Evolutionary conservation across 2,329 filamentous ascomycete species (phyloP).

Genomic region (Pseudogymnoascus sp.): DNA sequence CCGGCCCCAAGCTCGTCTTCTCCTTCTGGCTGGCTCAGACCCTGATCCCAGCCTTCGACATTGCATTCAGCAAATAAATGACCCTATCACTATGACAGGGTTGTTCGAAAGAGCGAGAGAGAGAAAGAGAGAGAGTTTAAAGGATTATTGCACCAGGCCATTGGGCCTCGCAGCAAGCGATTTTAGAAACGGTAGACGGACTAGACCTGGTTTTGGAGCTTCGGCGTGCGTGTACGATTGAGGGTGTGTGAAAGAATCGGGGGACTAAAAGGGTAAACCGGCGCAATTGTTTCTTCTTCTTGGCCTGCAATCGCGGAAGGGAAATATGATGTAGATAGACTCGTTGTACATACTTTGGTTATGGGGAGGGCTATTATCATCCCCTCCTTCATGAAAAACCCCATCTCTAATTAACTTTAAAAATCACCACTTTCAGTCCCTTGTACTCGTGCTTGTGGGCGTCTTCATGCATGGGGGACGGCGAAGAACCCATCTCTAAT

Average conservation of each 20-base stretch:
- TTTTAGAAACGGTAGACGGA: conserved; percentile 2
- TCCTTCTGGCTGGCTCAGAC: conserved; percentile 99
- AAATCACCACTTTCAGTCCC: no score
- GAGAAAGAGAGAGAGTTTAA: neutral
- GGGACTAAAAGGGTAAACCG: neutral
- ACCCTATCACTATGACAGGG: neutral
- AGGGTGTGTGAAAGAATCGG: neutral
- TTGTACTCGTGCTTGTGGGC: neutral
- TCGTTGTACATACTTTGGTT: conserved; percentile 9
- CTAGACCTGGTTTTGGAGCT: conserved; percentile 9
- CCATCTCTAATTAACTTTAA: neutral
- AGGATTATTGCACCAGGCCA: neutral
- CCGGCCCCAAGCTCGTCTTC: conserved; percentile 96
- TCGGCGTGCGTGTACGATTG: conserved; percentile 7
- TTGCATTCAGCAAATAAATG: conserved; percentile 27
- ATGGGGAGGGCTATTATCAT: neutral
- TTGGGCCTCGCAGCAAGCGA: neutral
- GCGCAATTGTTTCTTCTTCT: neutral
- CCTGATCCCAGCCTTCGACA: conserved; percentile 85
- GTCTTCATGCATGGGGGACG: no score
- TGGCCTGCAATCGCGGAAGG: neutral
- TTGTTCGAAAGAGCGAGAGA: neutral
- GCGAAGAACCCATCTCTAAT: conserved; percentile 3
- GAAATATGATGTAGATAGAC: conserved; percentile 8
- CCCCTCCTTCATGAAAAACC: neutral